Conservation (phyloP, 805 yeast genomes). For the Yarrowia sp. region DNA sequence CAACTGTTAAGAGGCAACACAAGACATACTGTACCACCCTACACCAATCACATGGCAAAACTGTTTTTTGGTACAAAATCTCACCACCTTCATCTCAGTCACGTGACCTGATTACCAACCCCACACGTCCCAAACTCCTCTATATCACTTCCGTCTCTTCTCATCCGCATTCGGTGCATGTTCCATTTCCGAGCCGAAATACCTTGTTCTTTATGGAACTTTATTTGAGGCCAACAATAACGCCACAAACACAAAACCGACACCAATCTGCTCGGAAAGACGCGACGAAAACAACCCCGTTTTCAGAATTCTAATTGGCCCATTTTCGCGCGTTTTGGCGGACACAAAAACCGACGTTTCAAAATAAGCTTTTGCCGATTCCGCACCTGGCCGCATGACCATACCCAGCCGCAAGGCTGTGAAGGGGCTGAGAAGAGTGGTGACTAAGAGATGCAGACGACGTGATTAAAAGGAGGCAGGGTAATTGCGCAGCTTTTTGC, state of each 20-base stretch:
- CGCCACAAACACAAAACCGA: neutral
- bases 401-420: neutral
- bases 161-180: conserved; percentile 6
- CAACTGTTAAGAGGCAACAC: too few relatives aligned
- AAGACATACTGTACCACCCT: too few relatives aligned
- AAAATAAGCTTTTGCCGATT: neutral
- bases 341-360: neutral
- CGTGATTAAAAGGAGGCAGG: neutral
- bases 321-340: too few relatives aligned
- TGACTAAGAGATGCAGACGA: neutral
- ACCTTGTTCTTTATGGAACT: neutral
- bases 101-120: neutral
- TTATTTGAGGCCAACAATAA: neutral
- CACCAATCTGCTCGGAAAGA: neutral
- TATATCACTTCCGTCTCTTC: neutral
- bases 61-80: too few relatives aligned
- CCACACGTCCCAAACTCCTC: too few relatives aligned
- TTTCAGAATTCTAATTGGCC: too few relatives aligned
- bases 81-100: too few relatives aligned
- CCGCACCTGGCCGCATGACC: neutral
- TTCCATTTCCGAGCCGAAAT: conserved; percentile 4
- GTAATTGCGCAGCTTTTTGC: too few relatives aligned
- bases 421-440: neutral
- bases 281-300: too few relatives aligned
- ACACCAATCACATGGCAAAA: too few relatives aligned